Conservation (phyloP, 441 rosid species). For the Aleurites moluccanus region DNA sequence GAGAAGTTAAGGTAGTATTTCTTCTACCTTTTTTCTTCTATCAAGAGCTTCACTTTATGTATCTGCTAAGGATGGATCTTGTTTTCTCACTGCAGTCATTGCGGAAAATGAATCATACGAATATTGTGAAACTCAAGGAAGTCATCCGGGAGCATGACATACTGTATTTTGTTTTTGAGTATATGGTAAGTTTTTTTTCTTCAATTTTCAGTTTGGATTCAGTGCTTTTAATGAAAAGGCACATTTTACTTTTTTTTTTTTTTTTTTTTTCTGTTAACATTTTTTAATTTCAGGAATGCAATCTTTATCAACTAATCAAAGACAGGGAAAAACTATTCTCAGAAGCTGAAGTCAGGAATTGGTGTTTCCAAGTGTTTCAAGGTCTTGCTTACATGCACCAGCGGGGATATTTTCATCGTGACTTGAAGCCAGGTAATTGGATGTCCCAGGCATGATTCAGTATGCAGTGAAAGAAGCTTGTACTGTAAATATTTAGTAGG, state of each 20-base stretch:
- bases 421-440: conserved; percentile 65
- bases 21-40: neutral
- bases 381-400: conserved; percentile 95
- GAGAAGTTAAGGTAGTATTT: conserved; percentile 86
- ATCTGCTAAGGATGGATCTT: conserved; percentile 14
- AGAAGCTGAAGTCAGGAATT: conserved; percentile 77
- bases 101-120: conserved; percentile 70
- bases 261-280: neutral
- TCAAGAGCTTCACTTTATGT: neutral
- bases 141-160: conserved; percentile 72
- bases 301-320: conserved; percentile 90
- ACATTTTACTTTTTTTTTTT: neutral
- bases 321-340: conserved; percentile 70
- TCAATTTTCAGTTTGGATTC: neutral
- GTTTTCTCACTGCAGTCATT: conserved; percentile 52
- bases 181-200: conserved; percentile 43
- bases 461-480: neutral
- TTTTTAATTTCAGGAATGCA: conserved; percentile 60
- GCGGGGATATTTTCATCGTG: conserved; percentile 95
- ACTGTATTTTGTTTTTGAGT: conserved; percentile 86
- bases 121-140: conserved; percentile 43
- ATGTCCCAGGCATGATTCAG: neutral
- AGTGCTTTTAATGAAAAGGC: neutral
- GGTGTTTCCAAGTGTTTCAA: conserved; percentile 97
- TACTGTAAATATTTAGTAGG: neutral